These are phyloP conservation scores for Colletotrichum sp. DNA, from an alignment of 2,329 filamentous ascomycete genomes.

Conservation along the genomic window DNA sequence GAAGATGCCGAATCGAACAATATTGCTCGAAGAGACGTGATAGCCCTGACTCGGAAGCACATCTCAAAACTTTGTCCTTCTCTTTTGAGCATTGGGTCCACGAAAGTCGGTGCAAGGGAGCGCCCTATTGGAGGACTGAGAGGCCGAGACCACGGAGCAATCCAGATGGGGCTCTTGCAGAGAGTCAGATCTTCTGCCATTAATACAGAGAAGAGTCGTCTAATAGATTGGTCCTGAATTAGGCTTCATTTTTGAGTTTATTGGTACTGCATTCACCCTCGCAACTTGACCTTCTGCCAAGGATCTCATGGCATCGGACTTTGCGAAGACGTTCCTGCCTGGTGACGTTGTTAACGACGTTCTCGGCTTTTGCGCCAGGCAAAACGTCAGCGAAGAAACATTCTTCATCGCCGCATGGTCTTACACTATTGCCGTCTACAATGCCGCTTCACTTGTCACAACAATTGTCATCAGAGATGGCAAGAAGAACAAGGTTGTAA, in stretches of 20 bases:
- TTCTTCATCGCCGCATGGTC: background rate
- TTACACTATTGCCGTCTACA: background rate
- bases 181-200: background rate
- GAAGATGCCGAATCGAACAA: background rate
- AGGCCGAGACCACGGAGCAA: background rate
- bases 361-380: background rate
- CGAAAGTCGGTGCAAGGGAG: background rate
- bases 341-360: background rate
- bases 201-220: background rate
- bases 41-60: background rate
- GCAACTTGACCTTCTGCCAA: background rate
- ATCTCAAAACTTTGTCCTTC: background rate
- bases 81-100: background rate
- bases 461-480: background rate
- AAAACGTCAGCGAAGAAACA: background rate
- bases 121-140: background rate
- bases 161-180: background rate
- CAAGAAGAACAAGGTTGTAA: background rate
- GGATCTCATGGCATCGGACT: background rate
- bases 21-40: background rate
- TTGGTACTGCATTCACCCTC: background rate
- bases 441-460: background rate
- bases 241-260: background rate
- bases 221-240: background rate
- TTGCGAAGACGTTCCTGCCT: background rate